Conservation (phyloP, 306 rosid species). For the Malus domestica region DNA sequence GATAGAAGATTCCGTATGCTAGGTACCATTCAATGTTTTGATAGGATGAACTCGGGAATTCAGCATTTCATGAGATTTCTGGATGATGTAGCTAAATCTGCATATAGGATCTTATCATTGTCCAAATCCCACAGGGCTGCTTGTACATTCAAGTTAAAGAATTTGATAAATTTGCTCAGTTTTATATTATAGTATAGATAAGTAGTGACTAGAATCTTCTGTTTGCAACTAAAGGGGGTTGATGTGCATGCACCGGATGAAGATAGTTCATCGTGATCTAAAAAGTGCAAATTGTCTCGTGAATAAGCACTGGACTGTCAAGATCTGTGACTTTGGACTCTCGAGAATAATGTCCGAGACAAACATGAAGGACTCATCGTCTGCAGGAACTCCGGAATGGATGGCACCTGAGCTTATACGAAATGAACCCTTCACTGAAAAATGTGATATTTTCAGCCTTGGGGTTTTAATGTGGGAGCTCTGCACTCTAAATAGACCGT, state of each 20-base stretch:
- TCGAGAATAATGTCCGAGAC: constrained; percentile 64
- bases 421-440: constrained; percentile 88
- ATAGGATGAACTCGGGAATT: neutral
- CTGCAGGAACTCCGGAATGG: constrained; percentile 99
- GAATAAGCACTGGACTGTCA: constrained; percentile 87
- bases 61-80: neutral
- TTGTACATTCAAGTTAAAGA: neutral
- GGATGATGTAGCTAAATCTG: neutral
- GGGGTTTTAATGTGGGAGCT: constrained; percentile 98
- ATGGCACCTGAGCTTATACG: constrained; percentile 99
- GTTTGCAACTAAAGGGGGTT: constrained; percentile 58
- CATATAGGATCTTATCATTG: neutral
- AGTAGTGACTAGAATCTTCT: constrained; percentile 16
- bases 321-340: constrained; percentile 98
- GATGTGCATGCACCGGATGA: constrained; percentile 99
- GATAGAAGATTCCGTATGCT: neutral
- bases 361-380: constrained; percentile 59
- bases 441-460: constrained; percentile 94
- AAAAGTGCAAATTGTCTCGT: constrained; percentile 97
- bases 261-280: constrained; percentile 87
- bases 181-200: neutral
- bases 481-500: constrained; percentile 80
- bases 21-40: neutral
- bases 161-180: neutral
- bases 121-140: neutral